Evolutionary conservation across 2,329 filamentous ascomycete species (phyloP), one percentile per base, ranked within the genome.

Genomic region (Aspergillus ustus): DNA sequence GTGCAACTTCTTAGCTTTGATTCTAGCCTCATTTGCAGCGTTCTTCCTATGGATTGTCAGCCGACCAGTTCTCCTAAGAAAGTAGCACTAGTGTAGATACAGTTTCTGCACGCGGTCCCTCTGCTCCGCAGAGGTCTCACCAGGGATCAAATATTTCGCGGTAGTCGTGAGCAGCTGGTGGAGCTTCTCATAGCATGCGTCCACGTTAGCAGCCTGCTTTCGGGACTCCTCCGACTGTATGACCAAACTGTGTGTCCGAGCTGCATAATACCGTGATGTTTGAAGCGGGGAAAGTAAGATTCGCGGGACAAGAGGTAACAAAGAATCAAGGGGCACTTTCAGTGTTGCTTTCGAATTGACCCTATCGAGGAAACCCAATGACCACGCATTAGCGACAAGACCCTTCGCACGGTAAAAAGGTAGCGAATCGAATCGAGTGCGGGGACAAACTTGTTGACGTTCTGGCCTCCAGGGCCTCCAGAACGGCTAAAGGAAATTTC

Each of bases 311-410:
- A 85, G 73, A 11, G 81, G 80, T 13, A 87, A 73, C 45, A 89
- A 78, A 7, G 78, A 72, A 25, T 80, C 75, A 54, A 87, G 74
- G 19, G 84, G 79, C 37, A 89, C 75, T 66, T 82, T 84, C 37
- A 89, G 73, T n/a, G 86, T 89, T 60, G 86, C 87, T 78, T 89
- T 89, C 40, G 87, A 87, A 71, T 87, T 88, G 65, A 88, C 84
- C 80, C 87, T 89, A 73, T 59, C 58, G 11, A 46, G 43, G 25
- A 48, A 40, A 46, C 48, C 31, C 60, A 45, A 54, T 58, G 60
- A 22, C 20, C 31, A 62, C 49, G 34, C 43, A 61, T 63, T 59
- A 65, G 63, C 52, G 31, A 37, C 29, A 34, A 9, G 31, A 8
- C 31, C 34, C 34, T 15, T 3, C 15, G 34, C 34, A 13, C 34